A percentile compares a stretch with the other conserved stretches of the same genome.
These are phyloP conservation scores for Erodium texanum DNA, from an alignment of 441 rosid genomes.

Conservation along the genomic window DNA sequence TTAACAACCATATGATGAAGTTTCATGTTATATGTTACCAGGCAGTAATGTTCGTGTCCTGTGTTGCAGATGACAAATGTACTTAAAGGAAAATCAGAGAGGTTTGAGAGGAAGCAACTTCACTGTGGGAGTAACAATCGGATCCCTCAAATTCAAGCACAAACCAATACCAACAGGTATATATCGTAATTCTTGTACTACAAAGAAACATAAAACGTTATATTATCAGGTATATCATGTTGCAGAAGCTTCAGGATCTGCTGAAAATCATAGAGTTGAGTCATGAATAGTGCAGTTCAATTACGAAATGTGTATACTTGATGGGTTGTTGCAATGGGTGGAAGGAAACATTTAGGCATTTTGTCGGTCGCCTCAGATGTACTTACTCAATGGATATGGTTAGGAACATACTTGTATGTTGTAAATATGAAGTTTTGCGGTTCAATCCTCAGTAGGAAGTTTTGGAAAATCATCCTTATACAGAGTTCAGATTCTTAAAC, in stretches of 20 bases:
- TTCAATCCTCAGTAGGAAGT: neutral
- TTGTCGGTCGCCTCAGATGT: neutral
- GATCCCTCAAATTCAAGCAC: neutral
- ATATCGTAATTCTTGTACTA: neutral
- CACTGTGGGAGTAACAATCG: neutral
- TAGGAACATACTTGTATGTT: neutral
- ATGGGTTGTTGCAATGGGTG: neutral
- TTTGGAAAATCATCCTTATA: neutral
- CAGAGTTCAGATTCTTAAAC: neutral
- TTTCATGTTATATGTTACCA: neutral
- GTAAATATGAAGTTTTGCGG: neutral
- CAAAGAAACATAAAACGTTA: neutral
- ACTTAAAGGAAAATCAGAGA: neutral
- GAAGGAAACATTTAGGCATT: neutral
- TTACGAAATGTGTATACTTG: neutral
- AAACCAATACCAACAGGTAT: neutral
- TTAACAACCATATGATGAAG: too few species aligned
- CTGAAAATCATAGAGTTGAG: neutral
- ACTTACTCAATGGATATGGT: neutral
- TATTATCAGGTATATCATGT: too few species aligned
- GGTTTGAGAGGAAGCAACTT: neutral
- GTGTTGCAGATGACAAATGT: neutral
- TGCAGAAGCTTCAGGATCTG: slow-evolving; percentile 2
- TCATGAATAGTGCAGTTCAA: neutral
- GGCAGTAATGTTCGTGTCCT: neutral